Evolutionary conservation across 176 grass and related monocot genomes (phyloP).

Genomic region (Panicum miliaceum): DNA sequence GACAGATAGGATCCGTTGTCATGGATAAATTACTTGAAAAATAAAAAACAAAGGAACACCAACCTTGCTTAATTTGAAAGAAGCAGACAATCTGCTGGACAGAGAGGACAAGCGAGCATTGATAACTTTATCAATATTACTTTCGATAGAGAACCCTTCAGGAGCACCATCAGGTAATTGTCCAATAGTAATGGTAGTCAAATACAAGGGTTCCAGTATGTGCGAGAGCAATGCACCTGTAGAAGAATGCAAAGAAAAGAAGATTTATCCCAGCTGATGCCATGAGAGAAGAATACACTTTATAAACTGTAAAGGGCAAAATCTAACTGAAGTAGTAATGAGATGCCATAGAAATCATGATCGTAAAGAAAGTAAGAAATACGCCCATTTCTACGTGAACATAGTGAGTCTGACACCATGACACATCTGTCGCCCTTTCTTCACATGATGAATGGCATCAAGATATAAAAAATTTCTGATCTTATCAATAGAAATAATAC

Average conservation of each 20-base stretch:
- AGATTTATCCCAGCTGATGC: background rate
- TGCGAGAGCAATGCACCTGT: slow-evolving; percentile 74
- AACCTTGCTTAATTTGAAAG: slow-evolving; percentile 57
- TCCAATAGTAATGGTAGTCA: slow-evolving; percentile 72
- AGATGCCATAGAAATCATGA: background rate
- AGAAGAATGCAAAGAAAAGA: slow-evolving; percentile 8
- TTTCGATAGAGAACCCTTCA: slow-evolving; percentile 50
- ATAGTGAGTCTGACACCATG: background rate
- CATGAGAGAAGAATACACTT: background rate
- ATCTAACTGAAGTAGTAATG: background rate
- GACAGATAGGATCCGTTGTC: background rate
- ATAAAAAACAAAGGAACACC: slow-evolving; percentile 28
- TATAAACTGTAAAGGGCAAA: background rate
- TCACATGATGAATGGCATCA: background rate
- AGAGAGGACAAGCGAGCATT: slow-evolving; percentile 52
- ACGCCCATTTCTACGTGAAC: background rate
- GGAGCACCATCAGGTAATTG: slow-evolving; percentile 47
- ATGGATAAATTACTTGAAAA: slow-evolving; percentile 3
- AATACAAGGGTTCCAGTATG: slow-evolving; percentile 83
- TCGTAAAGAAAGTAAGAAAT: background rate
- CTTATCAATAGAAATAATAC: background rate
- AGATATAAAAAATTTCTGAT: background rate
- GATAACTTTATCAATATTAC: slow-evolving; percentile 50
- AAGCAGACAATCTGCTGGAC: background rate
- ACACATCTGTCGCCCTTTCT: too few species aligned